These are phyloP conservation scores for Euclidium syriacum DNA, from an alignment of 345 rosid species.

Conservation along the genomic window DNA sequence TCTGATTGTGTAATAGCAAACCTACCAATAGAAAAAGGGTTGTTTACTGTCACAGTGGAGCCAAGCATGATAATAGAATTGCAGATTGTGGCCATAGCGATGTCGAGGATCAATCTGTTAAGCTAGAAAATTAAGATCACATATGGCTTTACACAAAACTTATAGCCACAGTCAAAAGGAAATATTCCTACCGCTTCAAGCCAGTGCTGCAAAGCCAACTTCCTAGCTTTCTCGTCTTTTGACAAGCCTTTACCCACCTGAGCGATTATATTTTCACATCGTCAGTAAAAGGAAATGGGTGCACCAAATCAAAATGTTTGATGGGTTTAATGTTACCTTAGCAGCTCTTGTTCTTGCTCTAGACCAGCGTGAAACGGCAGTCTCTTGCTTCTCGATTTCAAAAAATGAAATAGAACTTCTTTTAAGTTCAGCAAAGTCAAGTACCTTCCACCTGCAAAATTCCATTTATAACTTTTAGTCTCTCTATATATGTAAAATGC, in stretches of 20 bases:
- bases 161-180: background rate
- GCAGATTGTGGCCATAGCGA: slow-evolving; percentile 95
- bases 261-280: background rate
- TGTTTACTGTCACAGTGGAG: slow-evolving; percentile 77
- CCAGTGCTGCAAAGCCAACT: slow-evolving; percentile 94
- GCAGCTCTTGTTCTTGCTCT: slow-evolving; percentile 89
- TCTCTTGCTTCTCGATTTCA: slow-evolving; percentile 71
- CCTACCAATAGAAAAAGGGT: slow-evolving; percentile 87
- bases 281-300: background rate
- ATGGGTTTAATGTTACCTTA: slow-evolving; percentile 41
- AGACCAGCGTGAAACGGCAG: slow-evolving; percentile 85
- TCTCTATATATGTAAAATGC: background rate
- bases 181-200: slow-evolving; percentile 77
- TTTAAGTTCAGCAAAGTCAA: slow-evolving; percentile 91
- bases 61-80: slow-evolving; percentile 79
- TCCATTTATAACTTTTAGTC: background rate
- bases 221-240: slow-evolving; percentile 74
- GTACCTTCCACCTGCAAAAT: slow-evolving; percentile 75
- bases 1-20: slow-evolving; percentile 11
- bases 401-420: slow-evolving; percentile 89
- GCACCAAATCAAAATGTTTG: background rate
- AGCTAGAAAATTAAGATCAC: slow-evolving; percentile 17
- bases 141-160: background rate
- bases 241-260: slow-evolving; percentile 94
- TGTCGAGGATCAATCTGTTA: slow-evolving; percentile 90